phyloP scores from a whole-genome alignment of 2,329 filamentous ascomycete species.

The Hypoxylon sp. region DNA sequence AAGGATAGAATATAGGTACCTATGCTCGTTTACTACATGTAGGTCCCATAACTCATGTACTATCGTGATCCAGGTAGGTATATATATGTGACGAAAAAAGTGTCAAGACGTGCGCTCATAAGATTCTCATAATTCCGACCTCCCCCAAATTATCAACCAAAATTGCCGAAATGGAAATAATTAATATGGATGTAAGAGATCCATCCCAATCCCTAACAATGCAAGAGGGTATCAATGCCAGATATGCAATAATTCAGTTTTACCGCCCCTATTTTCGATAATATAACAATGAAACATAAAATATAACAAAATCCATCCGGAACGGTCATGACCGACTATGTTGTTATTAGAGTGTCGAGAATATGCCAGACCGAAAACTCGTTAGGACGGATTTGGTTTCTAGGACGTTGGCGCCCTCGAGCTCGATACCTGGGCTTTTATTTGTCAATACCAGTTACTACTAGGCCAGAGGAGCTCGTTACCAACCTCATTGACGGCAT shows the following conservation, averaged over 20 bases:
- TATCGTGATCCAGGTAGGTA: conserved; percentile 3
- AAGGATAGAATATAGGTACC: not conserved
- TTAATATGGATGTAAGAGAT: not conserved
- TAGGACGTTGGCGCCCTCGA: conserved; percentile 9
- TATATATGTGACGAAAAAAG: conserved; percentile 14
- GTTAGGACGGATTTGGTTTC: not conserved
- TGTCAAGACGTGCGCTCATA: conserved; percentile 21
- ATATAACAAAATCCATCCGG: not conserved
- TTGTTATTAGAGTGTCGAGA: conserved; percentile 17
- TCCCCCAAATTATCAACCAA: conserved; percentile 3
- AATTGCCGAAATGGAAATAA: not conserved
- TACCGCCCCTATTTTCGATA: conserved; percentile 12
- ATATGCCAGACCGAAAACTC: conserved; percentile 13
- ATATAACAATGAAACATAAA: conserved; percentile 7
- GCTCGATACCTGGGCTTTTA: conserved; percentile 11
- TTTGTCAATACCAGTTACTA: conserved; percentile 9
- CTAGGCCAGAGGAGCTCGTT: not conserved
- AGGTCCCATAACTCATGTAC: conserved; percentile 2
- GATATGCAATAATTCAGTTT: conserved; percentile 25
- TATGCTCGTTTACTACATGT: not conserved
- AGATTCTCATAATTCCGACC: not conserved
- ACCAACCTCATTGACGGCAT: conserved; percentile 24
- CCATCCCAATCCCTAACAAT: conserved; percentile 17
- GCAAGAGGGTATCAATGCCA: conserved; percentile 40
- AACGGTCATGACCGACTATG: not conserved